Evolutionary conservation across 2,329 filamentous ascomycete species (phyloP), one percentile per base, ranked within the genome.

Genomic region (Xylaria sp.): DNA sequence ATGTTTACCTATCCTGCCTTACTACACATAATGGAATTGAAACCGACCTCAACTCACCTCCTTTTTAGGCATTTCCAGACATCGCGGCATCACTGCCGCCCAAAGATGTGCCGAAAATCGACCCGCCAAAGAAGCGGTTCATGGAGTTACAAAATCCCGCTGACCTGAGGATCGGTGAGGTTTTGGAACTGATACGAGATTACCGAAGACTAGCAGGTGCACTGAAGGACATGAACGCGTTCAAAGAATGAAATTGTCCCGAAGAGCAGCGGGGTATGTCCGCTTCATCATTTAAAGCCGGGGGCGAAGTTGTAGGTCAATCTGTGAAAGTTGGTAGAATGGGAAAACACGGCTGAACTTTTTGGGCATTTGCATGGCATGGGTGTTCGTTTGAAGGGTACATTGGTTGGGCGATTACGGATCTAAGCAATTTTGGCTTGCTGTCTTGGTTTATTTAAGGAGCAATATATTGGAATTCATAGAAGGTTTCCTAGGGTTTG

Each of bases 111-210:
- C 81, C 82, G 15, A 88, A 86, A 75, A 82, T 90, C 38, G 82
- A 86, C 6, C 90, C 90, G 29, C 91, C 92, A 0, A 89, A 90
- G 69, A 87, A 89, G 77, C 87, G 89, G 57, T 94, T 94, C 77
- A 85, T 94, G 81, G 90, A 93, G 72, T 77, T 91, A 63, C 84
- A 91, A 73, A 89, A 89, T 75, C 89, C 90, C 0, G 86, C 86
- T 0, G 92, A 95, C 53, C 81, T 95, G 31, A 89, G 85, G 62
- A 81, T 95, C 29, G 87, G 88, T n/a, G 92, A 95, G 73, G 89
- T 95, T 20, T 79, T 90, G 27, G 87, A 91, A 63, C 80, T 95
- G 55, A 79, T 95, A 25, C 84, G 87, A 62, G 92, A 95, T 77
- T 95, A 95, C 74, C 87, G 92, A 73, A 83, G 92, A 60, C 79